Percentiles rank a stretch among this genome's conserved stretches.
Conservation (phyloP, 495 filamentous ascomycete species). For the Schizothecium vesticola region DNA sequence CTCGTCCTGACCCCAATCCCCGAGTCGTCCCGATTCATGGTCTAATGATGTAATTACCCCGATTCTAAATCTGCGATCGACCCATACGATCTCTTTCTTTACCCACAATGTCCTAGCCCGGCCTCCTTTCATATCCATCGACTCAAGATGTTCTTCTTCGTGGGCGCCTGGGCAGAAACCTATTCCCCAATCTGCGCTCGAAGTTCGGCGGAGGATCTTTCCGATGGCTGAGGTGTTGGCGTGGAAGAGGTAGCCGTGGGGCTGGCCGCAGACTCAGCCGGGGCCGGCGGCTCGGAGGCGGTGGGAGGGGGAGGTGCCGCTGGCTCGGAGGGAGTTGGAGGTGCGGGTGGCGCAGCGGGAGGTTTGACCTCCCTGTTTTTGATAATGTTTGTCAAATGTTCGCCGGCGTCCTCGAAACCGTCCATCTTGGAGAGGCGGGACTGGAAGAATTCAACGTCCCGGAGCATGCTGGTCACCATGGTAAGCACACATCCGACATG, state of each 20-base stretch:
- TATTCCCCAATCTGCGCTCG: background rate
- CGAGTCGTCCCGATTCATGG: background rate
- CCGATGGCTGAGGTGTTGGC: background rate
- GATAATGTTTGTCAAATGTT: conserved; percentile 62
- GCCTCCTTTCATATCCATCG: background rate
- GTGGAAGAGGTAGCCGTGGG: background rate
- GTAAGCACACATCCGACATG: conserved; percentile 12
- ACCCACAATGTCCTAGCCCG: background rate
- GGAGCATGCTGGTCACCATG: conserved; percentile 57
- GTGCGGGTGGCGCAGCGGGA: conserved; percentile 6
- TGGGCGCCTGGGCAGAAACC: background rate
- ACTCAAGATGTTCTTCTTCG: background rate
- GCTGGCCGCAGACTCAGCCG: background rate
- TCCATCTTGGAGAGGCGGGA: conserved; percentile 70
- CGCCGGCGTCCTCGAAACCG: conserved; percentile 66
- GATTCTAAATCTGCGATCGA: background rate
- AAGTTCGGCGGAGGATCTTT: background rate
- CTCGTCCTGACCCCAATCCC: background rate
- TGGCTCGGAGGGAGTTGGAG: conserved; percentile 3
- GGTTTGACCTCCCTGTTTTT: conserved; percentile 51
- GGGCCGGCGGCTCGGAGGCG: background rate
- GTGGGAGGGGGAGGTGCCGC: background rate
- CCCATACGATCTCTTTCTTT: background rate
- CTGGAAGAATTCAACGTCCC: conserved; percentile 74
- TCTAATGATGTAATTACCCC: background rate